Conservation (phyloP, 108 stramenopile genomes). For the Conticribra guillardii region DNA sequence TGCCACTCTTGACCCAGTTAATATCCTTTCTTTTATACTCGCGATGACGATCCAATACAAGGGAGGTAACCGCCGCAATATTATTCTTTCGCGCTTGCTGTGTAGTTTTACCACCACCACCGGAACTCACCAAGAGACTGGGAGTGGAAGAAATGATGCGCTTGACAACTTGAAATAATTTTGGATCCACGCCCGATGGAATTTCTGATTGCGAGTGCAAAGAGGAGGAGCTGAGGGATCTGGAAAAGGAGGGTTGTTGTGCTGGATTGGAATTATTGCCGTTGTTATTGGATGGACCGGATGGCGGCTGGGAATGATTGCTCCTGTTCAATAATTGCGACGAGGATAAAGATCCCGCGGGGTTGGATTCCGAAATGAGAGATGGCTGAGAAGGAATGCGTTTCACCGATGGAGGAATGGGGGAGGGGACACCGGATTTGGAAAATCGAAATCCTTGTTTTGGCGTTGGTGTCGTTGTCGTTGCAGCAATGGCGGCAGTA, state of each 20-base stretch:
- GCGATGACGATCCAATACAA: conserved; percentile 52
- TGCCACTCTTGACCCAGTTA: conserved; percentile 46
- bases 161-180: conserved; percentile 43
- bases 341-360: background rate
- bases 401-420: conserved; percentile 16
- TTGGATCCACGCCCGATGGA: conserved; percentile 31
- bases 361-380: conserved; percentile 12
- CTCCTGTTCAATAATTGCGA: background rate
- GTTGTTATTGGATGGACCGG: background rate
- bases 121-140: conserved; percentile 22
- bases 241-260: background rate
- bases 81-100: conserved; percentile 24
- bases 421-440: conserved; percentile 26
- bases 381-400: conserved; percentile 26
- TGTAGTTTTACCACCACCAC: conserved; percentile 12
- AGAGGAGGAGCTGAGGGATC: background rate
- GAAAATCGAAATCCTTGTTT: conserved; percentile 37
- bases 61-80: conserved; percentile 13
- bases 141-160: conserved; percentile 33
- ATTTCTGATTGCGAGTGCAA: background rate
- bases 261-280: background rate
- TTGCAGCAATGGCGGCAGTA: background rate
- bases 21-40: conserved; percentile 79
- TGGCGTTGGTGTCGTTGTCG: background rate
- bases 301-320: background rate